Percentiles rank a stretch among this genome's conserved stretches.
These are phyloP conservation scores for Podaxis pistillaris DNA, from an alignment of 768 basidiomycete genomes.

Conservation along the genomic window DNA sequence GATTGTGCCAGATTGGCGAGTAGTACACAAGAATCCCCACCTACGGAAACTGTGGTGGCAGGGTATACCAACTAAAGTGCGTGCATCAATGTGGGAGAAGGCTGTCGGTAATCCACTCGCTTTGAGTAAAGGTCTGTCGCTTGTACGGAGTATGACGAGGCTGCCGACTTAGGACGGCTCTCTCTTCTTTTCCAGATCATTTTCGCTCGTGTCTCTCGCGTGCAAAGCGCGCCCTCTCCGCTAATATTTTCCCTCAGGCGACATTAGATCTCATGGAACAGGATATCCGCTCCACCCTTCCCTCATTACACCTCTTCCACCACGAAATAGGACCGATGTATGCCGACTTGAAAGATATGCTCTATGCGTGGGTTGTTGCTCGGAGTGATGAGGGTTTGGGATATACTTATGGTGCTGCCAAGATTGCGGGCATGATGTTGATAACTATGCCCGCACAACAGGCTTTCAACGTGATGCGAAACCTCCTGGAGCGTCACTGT, in stretches of 20 bases:
- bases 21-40: constrained; percentile 61
- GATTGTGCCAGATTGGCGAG: constrained; percentile 81
- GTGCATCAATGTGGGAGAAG: constrained; percentile 79
- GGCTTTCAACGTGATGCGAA: constrained; percentile 82
- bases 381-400: constrained; percentile 80
- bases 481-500: constrained; percentile 82
- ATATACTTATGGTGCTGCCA: constrained; percentile 67
- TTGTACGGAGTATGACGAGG: neutral
- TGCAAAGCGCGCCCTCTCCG: constrained; percentile 66
- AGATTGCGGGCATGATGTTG: constrained; percentile 83
- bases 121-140: constrained; percentile 67
- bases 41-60: constrained; percentile 83
- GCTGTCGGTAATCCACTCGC: constrained; percentile 85
- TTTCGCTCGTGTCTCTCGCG: constrained; percentile 70
- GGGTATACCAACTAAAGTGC: constrained; percentile 80
- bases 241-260: constrained; percentile 64
- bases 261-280: constrained; percentile 66
- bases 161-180: neutral
- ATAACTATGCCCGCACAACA: constrained; percentile 76
- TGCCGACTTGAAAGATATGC: constrained; percentile 76
- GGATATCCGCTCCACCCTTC: constrained; percentile 74
- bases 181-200: constrained; percentile 46
- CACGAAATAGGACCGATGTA: constrained; percentile 77
- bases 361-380: constrained; percentile 86
- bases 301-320: constrained; percentile 78